These are phyloP conservation scores for Pythium periplocum DNA, from an alignment of 352 stramenopile genomes.

Conservation along the genomic window DNA sequence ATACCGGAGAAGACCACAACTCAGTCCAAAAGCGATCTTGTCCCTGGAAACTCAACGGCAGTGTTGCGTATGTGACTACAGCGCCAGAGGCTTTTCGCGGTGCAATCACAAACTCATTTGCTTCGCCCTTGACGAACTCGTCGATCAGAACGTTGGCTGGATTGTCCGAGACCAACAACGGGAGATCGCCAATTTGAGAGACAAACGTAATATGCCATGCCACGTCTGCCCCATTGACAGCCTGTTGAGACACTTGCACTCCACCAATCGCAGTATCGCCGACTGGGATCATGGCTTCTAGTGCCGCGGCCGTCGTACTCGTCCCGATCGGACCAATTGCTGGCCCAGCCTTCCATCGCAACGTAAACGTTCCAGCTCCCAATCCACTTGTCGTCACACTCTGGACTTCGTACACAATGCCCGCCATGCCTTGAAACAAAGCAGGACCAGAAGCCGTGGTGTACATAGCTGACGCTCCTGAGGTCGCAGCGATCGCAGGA, in stretches of 20 bases:
- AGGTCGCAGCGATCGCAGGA: conserved; percentile 88
- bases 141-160: conserved; percentile 44
- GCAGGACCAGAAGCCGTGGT: conserved; percentile 89
- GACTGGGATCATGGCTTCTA: conserved; percentile 35
- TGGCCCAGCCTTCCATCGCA: conserved; percentile 32
- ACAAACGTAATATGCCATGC: conserved; percentile 88
- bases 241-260: conserved; percentile 56
- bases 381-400: conserved; percentile 61
- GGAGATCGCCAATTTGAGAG: conserved; percentile 71
- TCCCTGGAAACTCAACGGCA: conserved; percentile 79
- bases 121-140: conserved; percentile 91
- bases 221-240: conserved; percentile 43
- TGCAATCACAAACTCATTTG: conserved; percentile 94
- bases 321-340: conserved; percentile 37
- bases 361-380: conserved; percentile 34
- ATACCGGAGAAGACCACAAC: conserved; percentile 81
- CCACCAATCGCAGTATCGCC: conserved; percentile 29
- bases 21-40: conserved; percentile 96
- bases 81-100: conserved; percentile 90
- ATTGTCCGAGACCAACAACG: conserved; percentile 52
- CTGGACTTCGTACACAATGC: conserved; percentile 95
- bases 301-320: conserved; percentile 28
- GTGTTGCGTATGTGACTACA: conserved; percentile 85
- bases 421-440: conserved; percentile 88
- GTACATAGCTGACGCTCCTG: conserved; percentile 77